Evolutionary conservation across 2,329 filamentous ascomycete genomes (phyloP), one percentile per base, ranked within the genome.

Genomic region (Pleoardoris graminearum): DNA sequence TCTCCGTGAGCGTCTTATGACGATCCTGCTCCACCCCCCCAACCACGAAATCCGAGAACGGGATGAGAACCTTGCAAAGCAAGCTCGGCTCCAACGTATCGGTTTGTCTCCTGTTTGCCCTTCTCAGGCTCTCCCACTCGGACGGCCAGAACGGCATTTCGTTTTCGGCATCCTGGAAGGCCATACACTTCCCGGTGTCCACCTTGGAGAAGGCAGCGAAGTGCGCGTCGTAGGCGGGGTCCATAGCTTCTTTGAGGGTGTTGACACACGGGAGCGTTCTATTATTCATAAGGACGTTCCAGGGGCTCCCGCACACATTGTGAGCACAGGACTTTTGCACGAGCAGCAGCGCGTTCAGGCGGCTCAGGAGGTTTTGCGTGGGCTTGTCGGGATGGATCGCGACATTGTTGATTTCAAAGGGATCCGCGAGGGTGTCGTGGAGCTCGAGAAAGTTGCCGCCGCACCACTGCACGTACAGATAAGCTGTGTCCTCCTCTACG

Each of bases 291-390:
- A n/a, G n/a, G n/a, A n/a, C n/a, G n/a, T 72, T 70, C 84, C 84
- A 87, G 0, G 84, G 84, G 21, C 77, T 68, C 3, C 77, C 70
- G 59, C 84, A 87, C 0, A 75, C 74, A 11, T 73, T 57, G 11
- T 76, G 80, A 59, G 80, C 80, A 68, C 84, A 87, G 4, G 81
- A 82, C 69, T 86, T 86, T 22, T 84, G 73, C 1, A 85, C 80
- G 55, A 86, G 72, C 45, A 86, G 74, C 1, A 87, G 74, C 3
- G 82, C 73, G 55, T 87, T 83, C 0, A 87, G 57, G 7, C 62
- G 52, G 4, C 25, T 23, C 10, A 36, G 35, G 7, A 10, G 43
- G 16, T 46, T 14, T 6, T 25, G 7, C 22, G 8, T 7, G 7
- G 4, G 22, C 3, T 11, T 3, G 35, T n/a, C 27, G 7, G 27